A percentile compares a stretch with the other conserved stretches of the same genome.
Evolutionary conservation across 2,329 filamentous ascomycete species (phyloP).

Genomic region (Pseudofabraea citricarpa): DNA sequence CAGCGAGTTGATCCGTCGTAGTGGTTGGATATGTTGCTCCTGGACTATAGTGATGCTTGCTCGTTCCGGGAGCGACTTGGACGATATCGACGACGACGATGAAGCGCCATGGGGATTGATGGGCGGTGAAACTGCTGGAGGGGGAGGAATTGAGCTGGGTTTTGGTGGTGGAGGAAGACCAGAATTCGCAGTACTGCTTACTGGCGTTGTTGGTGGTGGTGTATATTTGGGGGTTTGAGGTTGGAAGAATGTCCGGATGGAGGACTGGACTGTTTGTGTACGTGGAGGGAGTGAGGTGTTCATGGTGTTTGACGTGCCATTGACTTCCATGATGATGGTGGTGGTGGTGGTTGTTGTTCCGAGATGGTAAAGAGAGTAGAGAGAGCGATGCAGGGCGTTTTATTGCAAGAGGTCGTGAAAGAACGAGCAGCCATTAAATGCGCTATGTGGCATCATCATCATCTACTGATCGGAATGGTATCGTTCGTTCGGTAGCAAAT

Average conservation of each 20-base stretch:
- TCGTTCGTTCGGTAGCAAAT: no score
- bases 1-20: constrained; percentile 61
- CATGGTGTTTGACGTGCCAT: constrained; percentile 2
- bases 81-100: no score
- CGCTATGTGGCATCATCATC: no score
- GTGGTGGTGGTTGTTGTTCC: not conserved
- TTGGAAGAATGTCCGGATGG: constrained; percentile 60
- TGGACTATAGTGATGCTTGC: constrained; percentile 48
- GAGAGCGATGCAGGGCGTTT: not conserved
- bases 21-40: constrained; percentile 47
- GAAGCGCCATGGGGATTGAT: constrained; percentile 11
- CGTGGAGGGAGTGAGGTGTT: constrained; percentile 2
- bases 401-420: no score
- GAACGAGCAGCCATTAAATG: no score
- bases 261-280: constrained; percentile 37
- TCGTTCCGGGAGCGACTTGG: constrained; percentile 32
- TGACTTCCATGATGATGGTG: constrained; percentile 13
- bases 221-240: constrained; percentile 41
- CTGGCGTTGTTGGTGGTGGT: constrained; percentile 29
- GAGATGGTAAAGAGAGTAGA: not conserved
- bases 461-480: no score
- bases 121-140: constrained; percentile 9
- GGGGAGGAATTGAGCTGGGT: constrained; percentile 13
- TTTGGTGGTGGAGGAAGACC: constrained; percentile 17
- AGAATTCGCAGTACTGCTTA: no score